Conservation (phyloP, 108 stramenopile genomes). For the Mediolabrus comicus region DNA sequence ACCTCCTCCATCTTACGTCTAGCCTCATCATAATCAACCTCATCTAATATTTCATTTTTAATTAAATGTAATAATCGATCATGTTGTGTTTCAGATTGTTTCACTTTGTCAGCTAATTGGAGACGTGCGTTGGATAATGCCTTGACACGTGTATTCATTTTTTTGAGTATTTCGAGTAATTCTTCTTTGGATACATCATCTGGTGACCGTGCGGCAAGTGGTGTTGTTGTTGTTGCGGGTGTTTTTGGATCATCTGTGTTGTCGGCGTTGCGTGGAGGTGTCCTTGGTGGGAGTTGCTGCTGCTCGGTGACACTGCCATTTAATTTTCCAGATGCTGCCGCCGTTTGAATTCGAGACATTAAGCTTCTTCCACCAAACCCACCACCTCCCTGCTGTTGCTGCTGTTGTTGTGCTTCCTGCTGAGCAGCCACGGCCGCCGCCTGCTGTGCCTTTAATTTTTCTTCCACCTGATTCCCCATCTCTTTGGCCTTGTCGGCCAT, state of each 20-base stretch:
- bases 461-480: slow-evolving; percentile 28
- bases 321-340: slow-evolving; percentile 11
- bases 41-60: slow-evolving; percentile 58
- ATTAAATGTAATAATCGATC: slow-evolving; percentile 53
- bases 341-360: slow-evolving; percentile 22
- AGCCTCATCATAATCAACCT: slow-evolving; percentile 44
- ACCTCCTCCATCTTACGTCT: slow-evolving; percentile 11
- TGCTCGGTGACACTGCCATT: slow-evolving; percentile 9
- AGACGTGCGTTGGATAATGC: slow-evolving; percentile 49
- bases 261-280: slow-evolving; percentile 2
- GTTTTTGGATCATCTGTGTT: background rate
- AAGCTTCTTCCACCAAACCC: slow-evolving; percentile 19
- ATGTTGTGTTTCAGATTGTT: slow-evolving; percentile 56
- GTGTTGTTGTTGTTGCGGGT: slow-evolving; percentile 3
- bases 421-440: background rate
- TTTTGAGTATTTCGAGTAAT: slow-evolving; percentile 73
- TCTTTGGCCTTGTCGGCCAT: slow-evolving; percentile 4
- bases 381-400: slow-evolving; percentile 2
- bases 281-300: background rate
- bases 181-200: slow-evolving; percentile 68
- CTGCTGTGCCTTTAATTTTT: slow-evolving; percentile 10
- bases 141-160: slow-evolving; percentile 86
- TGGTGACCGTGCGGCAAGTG: slow-evolving; percentile 31
- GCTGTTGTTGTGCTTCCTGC: slow-evolving; percentile 21
- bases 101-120: slow-evolving; percentile 61